Base-by-base conservation (phyloP, 371 early-diverging fungal species). In the Fennellomyces sp. region DNA sequence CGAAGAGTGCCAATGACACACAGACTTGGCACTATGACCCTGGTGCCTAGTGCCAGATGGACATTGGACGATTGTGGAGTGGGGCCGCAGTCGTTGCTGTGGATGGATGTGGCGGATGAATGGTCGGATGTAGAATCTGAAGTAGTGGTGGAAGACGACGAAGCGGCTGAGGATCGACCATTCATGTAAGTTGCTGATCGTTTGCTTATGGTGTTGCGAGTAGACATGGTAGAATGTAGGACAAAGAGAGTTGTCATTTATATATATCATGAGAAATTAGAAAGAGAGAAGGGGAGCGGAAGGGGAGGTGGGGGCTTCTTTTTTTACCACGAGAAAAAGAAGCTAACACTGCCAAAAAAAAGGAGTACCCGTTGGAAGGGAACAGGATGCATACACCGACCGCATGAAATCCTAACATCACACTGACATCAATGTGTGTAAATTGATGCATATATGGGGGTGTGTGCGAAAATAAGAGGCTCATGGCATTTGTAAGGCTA, bases 1-100 rank as follows among this genome's bases (percentile, higher is more conserved):
- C 84, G 80, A 17, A 91, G 66, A 12, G 80, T 82, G 17, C 92
- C 92, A 26, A 75, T 66, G n/a, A 84, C 63, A 10, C 69, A 75
- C 56, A 84, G 79, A 35, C 78, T 71, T 17, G 86, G 84, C 1
- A 90, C 85, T 45, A 73, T 64, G 6, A 91, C 88, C 2, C 81
- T 71, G 11, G 81, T 81, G 8, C 88, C 89, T 50, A 83, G 45
- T 17, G 36, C 41, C 17, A 66, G 54, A 51, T 53, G 55, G 17
- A 35, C 55, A 17, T 33, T 54, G 5, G 55, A 54, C 13, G 55
- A 31, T 27, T 35, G 36, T 38, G 55, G 55, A 17, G 23, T 36
- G 7, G 55, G 55, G 13, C 21, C 55, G 19, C 1, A 23, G n/a
- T 35, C 55, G 25, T 54, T 35, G n/a, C 26, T 54, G 23, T 49